Base-by-base conservation (phyloP, 768 basidiomycete species). In the Leucocoprinus leucothites region DNA sequence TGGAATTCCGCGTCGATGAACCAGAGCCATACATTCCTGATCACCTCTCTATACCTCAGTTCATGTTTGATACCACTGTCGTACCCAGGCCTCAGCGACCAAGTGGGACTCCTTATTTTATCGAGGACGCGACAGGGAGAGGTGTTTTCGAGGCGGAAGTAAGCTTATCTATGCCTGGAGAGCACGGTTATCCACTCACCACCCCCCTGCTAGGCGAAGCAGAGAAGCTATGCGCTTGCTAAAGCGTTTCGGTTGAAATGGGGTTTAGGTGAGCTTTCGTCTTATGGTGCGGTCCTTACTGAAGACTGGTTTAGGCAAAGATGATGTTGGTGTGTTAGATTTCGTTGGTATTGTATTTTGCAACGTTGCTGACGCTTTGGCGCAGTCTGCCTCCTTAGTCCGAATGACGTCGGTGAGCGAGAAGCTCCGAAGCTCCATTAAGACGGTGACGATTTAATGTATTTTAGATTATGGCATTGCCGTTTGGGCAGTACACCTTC, bases 31-130 rank as follows among this genome's bases (percentile, higher is more conserved):
- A 58, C 54, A 81, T 86, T 51, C 86, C 86, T 14, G 84, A 87
- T 60, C 65, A 87, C 67, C 68, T 87, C 38, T 81, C 79, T 19
- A 72, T 88, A 8, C 80, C 86, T 6, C 87, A 88, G 66, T 88
- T 88, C 64, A 73, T 88, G 43, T 73, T 88, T 16, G 54, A 56
- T 43, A 77, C 81, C 50, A 65, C 69, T 21, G 71, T 78, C 41
- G 67, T 74, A 7, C 64, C 55, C 22, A 67, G 79, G 38, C 85
- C 85, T 0, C n/a, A 61, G 9, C 72, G 84, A 48, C 74, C 73
- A 19, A 57, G 67, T 0, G 69, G 71, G 34, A 62, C 68, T 6
- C 83, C 85, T 7, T 86, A 79, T 76, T 70, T 88, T 51, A 78
- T 86, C 24, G 78, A 88, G 16, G 85, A 86, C 58, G 64, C 66